Evolutionary conservation across 2,329 filamentous ascomycete genomes (phyloP).

Genomic region (Cryphonectria carpinicola): DNA sequence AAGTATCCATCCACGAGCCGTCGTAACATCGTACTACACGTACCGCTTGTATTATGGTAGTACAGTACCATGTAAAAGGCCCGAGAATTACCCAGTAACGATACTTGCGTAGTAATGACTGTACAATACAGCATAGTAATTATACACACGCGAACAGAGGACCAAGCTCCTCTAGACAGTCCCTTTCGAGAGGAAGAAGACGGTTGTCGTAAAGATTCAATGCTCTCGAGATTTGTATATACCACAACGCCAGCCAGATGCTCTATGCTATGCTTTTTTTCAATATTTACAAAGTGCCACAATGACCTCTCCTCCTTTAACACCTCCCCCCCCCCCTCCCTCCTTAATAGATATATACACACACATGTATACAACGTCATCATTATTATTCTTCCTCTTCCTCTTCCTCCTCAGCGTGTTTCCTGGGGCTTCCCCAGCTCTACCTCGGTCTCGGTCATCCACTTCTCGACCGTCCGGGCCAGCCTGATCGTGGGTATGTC

Average conservation of each 20-base stretch:
- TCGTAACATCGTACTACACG: too few species aligned
- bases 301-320: background rate
- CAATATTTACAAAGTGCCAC: background rate
- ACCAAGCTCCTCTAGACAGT: background rate
- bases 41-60: too few species aligned
- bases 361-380: background rate
- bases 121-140: too few species aligned
- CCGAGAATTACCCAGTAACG: too few species aligned
- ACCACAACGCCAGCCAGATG: background rate
- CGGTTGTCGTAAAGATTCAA: background rate
- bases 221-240: background rate
- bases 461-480: conserved; percentile 36
- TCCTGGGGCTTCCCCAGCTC: conserved; percentile 23
- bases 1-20: too few species aligned
- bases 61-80: too few species aligned
- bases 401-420: background rate
- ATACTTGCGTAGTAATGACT: too few species aligned
- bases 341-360: too few species aligned
- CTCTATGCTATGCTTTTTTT: background rate
- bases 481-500: conserved; percentile 48
- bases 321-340: too few species aligned
- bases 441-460: conserved; percentile 25
- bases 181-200: background rate
- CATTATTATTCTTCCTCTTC: too few species aligned
- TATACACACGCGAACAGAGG: background rate